Percentiles rank a stretch among this genome's conserved stretches.
Evolutionary conservation across 495 filamentous ascomycete genomes (phyloP).

Genomic region (Trichoderma asperelloides): DNA sequence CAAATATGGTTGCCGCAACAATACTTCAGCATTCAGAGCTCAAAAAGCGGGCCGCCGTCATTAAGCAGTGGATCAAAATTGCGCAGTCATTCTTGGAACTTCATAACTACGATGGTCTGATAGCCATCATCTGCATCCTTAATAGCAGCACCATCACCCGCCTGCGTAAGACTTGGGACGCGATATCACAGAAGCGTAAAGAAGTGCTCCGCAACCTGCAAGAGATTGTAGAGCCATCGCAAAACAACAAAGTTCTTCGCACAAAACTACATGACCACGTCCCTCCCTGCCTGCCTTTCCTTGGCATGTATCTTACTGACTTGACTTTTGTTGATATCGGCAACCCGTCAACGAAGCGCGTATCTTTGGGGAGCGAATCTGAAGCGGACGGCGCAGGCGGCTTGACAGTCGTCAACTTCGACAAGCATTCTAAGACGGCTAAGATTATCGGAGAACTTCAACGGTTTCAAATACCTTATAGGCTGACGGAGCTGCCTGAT

Average conservation of each 20-base stretch:
- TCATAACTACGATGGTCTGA: conserved; percentile 92
- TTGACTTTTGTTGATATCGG: conserved; percentile 85
- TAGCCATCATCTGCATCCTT: conserved; percentile 91
- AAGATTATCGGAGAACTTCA: conserved; percentile 93
- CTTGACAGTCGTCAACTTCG: conserved; percentile 88
- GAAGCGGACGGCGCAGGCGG: conserved; percentile 32
- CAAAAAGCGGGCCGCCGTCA: conserved; percentile 80
- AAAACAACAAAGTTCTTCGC: conserved; percentile 88
- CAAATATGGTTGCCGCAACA: conserved; percentile 91
- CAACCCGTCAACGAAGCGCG: conserved; percentile 68
- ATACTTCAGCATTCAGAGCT: conserved; percentile 79
- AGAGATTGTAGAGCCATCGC: conserved; percentile 73
- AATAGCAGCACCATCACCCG: conserved; percentile 86
- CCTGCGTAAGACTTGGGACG: conserved; percentile 90
- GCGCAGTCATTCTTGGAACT: conserved; percentile 77
- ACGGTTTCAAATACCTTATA: conserved; percentile 94
- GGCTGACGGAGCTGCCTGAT: conserved; percentile 73
- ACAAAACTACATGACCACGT: conserved; percentile 79
- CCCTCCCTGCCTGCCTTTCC: conserved; percentile 87
- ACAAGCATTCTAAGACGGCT: conserved; percentile 92
- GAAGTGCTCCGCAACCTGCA: conserved; percentile 67
- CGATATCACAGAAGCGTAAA: conserved; percentile 78
- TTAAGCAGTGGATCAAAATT: conserved; percentile 99
- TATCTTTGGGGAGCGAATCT: conserved; percentile 36
- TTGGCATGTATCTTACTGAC: conserved; percentile 93